phyloP scores from a whole-genome alignment of 768 basidiomycete species.

The Hysterangium stoloniferum region DNA sequence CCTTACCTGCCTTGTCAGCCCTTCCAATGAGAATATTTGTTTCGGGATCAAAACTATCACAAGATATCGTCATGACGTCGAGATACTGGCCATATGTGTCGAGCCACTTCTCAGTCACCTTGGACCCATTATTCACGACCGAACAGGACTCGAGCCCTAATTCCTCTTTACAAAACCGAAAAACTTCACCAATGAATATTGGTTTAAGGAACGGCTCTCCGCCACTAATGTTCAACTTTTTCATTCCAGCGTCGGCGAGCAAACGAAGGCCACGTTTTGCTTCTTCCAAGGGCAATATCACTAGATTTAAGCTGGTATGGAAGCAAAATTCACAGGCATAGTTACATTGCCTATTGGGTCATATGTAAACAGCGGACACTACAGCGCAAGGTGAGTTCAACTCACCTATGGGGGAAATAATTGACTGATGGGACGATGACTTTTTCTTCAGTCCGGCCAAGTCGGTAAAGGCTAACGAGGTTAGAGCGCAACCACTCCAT shows the following conservation, averaged over 20 bases:
- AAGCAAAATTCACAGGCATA: slow-evolving; percentile 36
- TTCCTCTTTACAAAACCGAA: slow-evolving; percentile 32
- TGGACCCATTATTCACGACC: slow-evolving; percentile 31
- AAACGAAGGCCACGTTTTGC: slow-evolving; percentile 28
- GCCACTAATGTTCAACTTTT: slow-evolving; percentile 30
- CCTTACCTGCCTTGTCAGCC: slow-evolving; percentile 24
- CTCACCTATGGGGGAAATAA: no score
- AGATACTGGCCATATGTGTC: slow-evolving; percentile 31
- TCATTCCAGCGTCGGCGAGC: slow-evolving; percentile 27
- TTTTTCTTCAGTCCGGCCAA: no score
- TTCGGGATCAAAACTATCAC: slow-evolving; percentile 32
- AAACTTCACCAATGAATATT: slow-evolving; percentile 30
- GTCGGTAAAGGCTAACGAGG: no score
- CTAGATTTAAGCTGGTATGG: slow-evolving; percentile 30
- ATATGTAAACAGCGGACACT: not conserved
- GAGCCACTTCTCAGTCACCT: slow-evolving; percentile 35
- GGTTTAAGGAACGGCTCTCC: slow-evolving; percentile 33
- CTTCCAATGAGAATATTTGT: slow-evolving; percentile 29
- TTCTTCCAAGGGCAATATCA: slow-evolving; percentile 29
- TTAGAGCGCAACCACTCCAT: no score
- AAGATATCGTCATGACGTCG: slow-evolving; percentile 36
- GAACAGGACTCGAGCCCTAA: slow-evolving; percentile 29
- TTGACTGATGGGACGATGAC: no score
- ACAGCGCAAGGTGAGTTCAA: not conserved
- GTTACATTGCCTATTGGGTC: slow-evolving; percentile 24